Evolutionary conservation across 2,329 filamentous ascomycete genomes (phyloP).

Genomic region (Xylariaceae sp.): DNA sequence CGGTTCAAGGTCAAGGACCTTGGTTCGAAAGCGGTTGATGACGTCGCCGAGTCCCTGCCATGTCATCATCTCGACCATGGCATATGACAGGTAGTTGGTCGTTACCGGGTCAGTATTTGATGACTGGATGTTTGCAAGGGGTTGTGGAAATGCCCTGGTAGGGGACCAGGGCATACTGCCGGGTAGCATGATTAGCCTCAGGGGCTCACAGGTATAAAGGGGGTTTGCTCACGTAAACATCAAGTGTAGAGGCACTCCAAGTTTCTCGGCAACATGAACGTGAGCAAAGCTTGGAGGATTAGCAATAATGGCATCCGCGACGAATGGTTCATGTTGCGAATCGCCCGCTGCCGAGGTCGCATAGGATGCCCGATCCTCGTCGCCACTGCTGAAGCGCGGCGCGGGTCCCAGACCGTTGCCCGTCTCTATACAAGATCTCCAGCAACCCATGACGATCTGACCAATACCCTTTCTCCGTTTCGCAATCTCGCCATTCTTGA

Average conservation of each 20-base stretch:
- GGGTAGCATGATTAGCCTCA: slow-evolving; percentile 7
- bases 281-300: slow-evolving; percentile 64
- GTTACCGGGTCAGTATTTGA: slow-evolving; percentile 60
- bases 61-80: slow-evolving; percentile 82
- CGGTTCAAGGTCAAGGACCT: slow-evolving; percentile 62
- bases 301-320: slow-evolving; percentile 39
- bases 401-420: slow-evolving; percentile 52
- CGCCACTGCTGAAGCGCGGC: slow-evolving; percentile 36
- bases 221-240: slow-evolving; percentile 60
- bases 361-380: slow-evolving; percentile 18
- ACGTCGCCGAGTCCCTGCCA: slow-evolving; percentile 90
- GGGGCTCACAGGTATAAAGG: not conserved
- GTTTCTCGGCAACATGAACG: slow-evolving; percentile 58
- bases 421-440: slow-evolving; percentile 68
- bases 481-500: slow-evolving; percentile 62
- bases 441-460: slow-evolving; percentile 64
- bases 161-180: slow-evolving; percentile 77
- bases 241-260: slow-evolving; percentile 61
- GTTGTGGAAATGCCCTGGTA: slow-evolving; percentile 80
- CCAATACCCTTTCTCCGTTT: slow-evolving; percentile 62
- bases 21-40: slow-evolving; percentile 79
- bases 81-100: slow-evolving; percentile 76
- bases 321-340: slow-evolving; percentile 27
- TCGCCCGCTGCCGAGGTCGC: slow-evolving; percentile 16
- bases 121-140: slow-evolving; percentile 70